Evolutionary conservation across 2,329 filamentous ascomycete genomes (phyloP), one percentile per base, ranked within the genome.

Genomic region (Neocatenulostroma microsporum): DNA sequence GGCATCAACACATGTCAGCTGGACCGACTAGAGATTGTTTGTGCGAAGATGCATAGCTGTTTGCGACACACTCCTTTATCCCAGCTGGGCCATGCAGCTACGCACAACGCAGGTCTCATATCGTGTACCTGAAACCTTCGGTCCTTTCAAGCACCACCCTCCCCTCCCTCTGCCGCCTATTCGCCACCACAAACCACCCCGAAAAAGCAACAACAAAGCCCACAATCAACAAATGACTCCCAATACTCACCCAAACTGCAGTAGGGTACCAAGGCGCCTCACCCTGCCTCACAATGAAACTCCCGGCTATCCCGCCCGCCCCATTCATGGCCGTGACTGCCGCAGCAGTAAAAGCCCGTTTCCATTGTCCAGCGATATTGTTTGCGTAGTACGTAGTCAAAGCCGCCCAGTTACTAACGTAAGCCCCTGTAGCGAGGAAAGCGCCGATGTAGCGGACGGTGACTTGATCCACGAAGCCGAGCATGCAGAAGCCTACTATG

Each of bases 341-440:
- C 1, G 76, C 77, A 0, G 76, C 74, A 0, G 74, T 73, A 30
- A 76, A 77, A 2, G 70, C 75, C 20, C 76, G 64, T 56, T 80
- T 80, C 76, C 76, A 81, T 49, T 80, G 76, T 0, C 59, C 74
- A 1, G 70, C 66, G 27, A 80, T 67, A 44, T 78, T 82, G 53
- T 78, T 80, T 12, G 73, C 70, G 50, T 76, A 71, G 45, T 77
- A 80, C 0, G 75, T 70, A 35, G 73, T 78, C 44, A 82, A 61
- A 0, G 76, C 78, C 0, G 79, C 78, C 78, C 78, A 82, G 45
- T 83, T 83, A 3, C 72, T 75, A 3, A 82, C 69, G 45, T 82
- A 82, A 1, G 78, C 77, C 0, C 79, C 79, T 0, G 78, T 82
- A 0, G 78, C 76, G 2, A 83, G 66, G 54, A 73, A 81, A 0